Base-by-base conservation (phyloP, 148 eudicot genomes). In the Silene latifolia region DNA sequence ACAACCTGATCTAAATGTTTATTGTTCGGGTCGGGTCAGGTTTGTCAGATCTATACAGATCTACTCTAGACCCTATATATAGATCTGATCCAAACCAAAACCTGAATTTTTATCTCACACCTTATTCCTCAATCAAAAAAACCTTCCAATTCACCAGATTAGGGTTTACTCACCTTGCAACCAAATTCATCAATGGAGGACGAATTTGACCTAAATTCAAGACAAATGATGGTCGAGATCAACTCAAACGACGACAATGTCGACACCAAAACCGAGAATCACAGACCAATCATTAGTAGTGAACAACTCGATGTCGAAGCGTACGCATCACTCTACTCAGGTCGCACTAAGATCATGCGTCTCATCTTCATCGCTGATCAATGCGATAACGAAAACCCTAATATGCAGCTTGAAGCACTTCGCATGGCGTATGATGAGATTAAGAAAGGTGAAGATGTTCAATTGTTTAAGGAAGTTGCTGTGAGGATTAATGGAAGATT, bases 221-320 rank as follows among this genome's bases (percentile, higher is more conserved):
- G 68, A 0, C 79, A 72, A 27, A 71, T 66, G 73, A 80, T 80
- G 79, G 76, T 76, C 32, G 83, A 80, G 65, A 71, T 80, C 79
- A 66, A 67, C 63, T 48, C 76, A 59, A 80, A 75, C 79, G 76
- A 71, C 67, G 76, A 17, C 74, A 76, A 56, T 5, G 42, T 32
- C 54, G 23, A 25, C 21, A 20, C 65, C 27, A 66, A 59, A 1
- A 59, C 64, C 4, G 32, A 75, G 62, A 69, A 72, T 23, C 79
- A 72, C 63, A 60, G 65, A 68, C 77, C 92, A 24, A 76, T 87
- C 83, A 92, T 86, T 25, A 83, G 80, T 87, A 82, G 92, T 76
- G 97, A 95, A 72, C 97, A 90, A 44, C 85, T 95, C 18, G 98
- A 95, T 83, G 53, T 92, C 19, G 98, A 95, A 69, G 90, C 97